Base-by-base conservation (phyloP, 2,329 filamentous ascomycete species). In the Nemania sp. region DNA sequence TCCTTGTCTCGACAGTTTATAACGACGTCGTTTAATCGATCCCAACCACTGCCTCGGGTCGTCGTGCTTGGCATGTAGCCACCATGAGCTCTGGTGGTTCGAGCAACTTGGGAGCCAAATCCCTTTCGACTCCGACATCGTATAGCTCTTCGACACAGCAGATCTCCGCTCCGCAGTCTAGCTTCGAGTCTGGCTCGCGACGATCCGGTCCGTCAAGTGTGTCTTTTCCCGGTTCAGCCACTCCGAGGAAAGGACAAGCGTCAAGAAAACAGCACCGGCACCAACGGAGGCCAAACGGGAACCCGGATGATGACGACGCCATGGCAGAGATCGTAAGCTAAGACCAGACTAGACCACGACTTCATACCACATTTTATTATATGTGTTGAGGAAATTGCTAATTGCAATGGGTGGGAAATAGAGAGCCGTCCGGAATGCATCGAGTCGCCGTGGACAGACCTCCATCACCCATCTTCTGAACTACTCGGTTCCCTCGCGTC, bases 401-500 rank as follows among this genome's bases (percentile, higher is more conserved):
- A 71, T n/a, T 22, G 26, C 49, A 26, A 51, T 51, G 41, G 49
- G 10, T 4, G 20, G 24, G 24, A 7, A 24, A 66, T 49, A 79
- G 69, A 82, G 86, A 71, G 86, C 86, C 22, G 79, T 89, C 66
- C 83, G 86, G 66, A 89, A 88, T 72, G 80, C 86, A 13, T 85
- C 84, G n/a, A 87, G 86, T 76, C 91, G 96, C 67, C 93, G 96
- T 75, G 96, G 96, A 62, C 95, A 98, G 81, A 98, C 94, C 62
- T 97, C 93, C 76, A 99, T 99, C 78, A 98, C 96, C 47, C 96
- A 99, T 80, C 83, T 99, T 65, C 92, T 99, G 86, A 95, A 95
- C 83, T 97, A 98, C 80, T 90, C 92, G 52, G 84, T 93, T 22
- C 92, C 94, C 24, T 90, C 92, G 49, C 89, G 93, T 55, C 91